Evolutionary conservation across 1,284 basidiomycete genomes (phyloP).

Genomic region (Violaceomyces palustris): DNA sequence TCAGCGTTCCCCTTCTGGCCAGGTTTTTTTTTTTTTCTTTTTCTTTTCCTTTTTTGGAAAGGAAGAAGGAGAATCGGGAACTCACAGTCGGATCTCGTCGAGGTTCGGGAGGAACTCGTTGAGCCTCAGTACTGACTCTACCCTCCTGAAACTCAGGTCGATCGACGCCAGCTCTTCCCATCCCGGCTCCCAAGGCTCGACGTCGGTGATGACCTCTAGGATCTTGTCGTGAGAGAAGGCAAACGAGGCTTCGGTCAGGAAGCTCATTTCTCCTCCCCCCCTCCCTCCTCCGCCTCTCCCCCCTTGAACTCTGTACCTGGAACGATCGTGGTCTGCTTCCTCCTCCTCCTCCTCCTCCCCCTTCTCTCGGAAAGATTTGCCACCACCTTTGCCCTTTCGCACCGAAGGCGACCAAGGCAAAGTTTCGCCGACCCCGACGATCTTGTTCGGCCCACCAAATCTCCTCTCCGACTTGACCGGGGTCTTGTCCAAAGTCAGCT

Average conservation of each 20-base stretch:
- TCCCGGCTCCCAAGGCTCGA: slow-evolving; percentile 87
- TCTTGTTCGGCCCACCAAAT: background rate
- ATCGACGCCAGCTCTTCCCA: slow-evolving; percentile 79
- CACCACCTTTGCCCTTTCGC: background rate
- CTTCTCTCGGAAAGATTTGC: slow-evolving; percentile 5
- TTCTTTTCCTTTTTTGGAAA: background rate
- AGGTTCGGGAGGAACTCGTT: slow-evolving; percentile 89
- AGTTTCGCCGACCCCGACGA: background rate
- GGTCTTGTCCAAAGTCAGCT: too few relatives aligned
- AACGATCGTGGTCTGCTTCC: too few relatives aligned
- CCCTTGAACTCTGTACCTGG: background rate
- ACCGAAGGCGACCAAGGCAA: background rate
- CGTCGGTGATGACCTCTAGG: slow-evolving; percentile 86
- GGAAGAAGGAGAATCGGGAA: too few relatives aligned
- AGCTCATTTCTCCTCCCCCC: too few relatives aligned
- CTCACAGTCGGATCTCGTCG: slow-evolving; percentile 74
- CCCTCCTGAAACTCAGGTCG: slow-evolving; percentile 70
- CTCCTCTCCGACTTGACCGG: background rate
- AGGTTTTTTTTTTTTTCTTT: too few relatives aligned
- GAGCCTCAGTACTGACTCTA: slow-evolving; percentile 83
- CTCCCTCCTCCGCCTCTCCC: too few relatives aligned
- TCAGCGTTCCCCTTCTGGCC: background rate
- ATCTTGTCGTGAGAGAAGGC: slow-evolving; percentile 83
- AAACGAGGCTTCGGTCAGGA: slow-evolving; percentile 84
- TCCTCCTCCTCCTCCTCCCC: slow-evolving; percentile 1